Evolutionary conservation across 139 green algal genomes (phyloP).

Genomic region (Nannochloris sp.): DNA sequence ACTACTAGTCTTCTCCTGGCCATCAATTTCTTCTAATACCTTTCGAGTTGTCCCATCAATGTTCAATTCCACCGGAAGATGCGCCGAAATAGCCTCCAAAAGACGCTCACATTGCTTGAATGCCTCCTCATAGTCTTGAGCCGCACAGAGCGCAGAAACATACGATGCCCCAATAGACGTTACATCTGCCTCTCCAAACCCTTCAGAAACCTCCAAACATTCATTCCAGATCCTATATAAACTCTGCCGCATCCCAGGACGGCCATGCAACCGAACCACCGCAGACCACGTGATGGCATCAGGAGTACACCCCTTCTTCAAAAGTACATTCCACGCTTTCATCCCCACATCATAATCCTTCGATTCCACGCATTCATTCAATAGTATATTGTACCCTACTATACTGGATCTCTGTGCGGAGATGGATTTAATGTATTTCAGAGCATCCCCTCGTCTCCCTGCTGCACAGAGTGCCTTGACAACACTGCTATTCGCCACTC

Average conservation of each 20-base stretch:
- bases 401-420: background rate
- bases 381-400: slow-evolving; percentile 1
- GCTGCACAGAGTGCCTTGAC: slow-evolving; percentile 11
- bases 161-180: background rate
- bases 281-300: slow-evolving; percentile 1
- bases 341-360: slow-evolving; percentile 1
- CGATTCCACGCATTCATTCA: slow-evolving; percentile 2
- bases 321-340: background rate
- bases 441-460: background rate
- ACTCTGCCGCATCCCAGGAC: background rate
- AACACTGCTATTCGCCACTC: slow-evolving; percentile 10
- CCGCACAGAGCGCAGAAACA: background rate
- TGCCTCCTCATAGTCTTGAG: background rate
- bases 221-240: background rate
- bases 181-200: background rate
- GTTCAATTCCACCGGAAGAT: background rate
- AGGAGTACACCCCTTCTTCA: background rate
- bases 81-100: background rate
- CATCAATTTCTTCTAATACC: background rate
- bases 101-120: background rate
- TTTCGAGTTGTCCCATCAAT: background rate
- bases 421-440: slow-evolving; percentile 3
- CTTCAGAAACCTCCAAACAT: background rate
- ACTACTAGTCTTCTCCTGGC: background rate
- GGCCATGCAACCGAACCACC: background rate